Conservation (phyloP, 2,329 filamentous ascomycete genomes). For the Orbilia brochopaga region DNA sequence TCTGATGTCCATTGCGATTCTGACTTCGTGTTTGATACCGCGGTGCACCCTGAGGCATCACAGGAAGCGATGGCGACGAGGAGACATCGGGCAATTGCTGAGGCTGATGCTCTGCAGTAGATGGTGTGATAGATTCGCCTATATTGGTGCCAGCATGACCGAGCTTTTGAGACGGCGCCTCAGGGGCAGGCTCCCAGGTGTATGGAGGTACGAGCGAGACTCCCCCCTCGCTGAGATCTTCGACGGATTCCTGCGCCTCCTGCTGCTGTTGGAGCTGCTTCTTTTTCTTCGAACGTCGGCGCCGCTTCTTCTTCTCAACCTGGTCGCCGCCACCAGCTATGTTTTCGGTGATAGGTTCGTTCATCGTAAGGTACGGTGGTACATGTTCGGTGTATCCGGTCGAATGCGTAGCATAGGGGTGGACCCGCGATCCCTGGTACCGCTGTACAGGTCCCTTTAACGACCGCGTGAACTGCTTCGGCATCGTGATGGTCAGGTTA, state of each 20-base stretch:
- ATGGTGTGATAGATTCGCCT: background rate
- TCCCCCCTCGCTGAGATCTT: background rate
- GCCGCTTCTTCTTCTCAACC: conserved; percentile 4
- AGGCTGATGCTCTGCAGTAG: background rate
- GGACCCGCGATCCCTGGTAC: conserved; percentile 5
- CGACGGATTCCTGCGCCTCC: background rate
- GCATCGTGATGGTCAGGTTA: conserved; percentile 31
- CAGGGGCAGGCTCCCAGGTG: background rate
- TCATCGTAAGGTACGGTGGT: conserved; percentile 46
- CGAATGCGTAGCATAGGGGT: conserved; percentile 38
- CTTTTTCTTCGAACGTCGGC: conserved; percentile 10
- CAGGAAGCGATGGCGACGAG: background rate
- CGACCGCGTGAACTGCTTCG: conserved; percentile 28
- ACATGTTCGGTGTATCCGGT: conserved; percentile 23
- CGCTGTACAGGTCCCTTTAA: conserved; percentile 11
- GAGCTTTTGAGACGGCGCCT: background rate
- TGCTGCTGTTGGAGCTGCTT: background rate
- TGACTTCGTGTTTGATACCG: background rate
- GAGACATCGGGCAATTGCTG: background rate
- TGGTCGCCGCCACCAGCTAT: background rate
- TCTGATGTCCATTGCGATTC: background rate
- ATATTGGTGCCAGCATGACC: background rate
- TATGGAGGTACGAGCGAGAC: background rate
- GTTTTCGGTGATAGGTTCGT: conserved; percentile 7
- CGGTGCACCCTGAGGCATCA: background rate